These are phyloP conservation scores for Blastomyces silverae DNA, from an alignment of 2,329 filamentous ascomycete genomes.

Conservation along the genomic window DNA sequence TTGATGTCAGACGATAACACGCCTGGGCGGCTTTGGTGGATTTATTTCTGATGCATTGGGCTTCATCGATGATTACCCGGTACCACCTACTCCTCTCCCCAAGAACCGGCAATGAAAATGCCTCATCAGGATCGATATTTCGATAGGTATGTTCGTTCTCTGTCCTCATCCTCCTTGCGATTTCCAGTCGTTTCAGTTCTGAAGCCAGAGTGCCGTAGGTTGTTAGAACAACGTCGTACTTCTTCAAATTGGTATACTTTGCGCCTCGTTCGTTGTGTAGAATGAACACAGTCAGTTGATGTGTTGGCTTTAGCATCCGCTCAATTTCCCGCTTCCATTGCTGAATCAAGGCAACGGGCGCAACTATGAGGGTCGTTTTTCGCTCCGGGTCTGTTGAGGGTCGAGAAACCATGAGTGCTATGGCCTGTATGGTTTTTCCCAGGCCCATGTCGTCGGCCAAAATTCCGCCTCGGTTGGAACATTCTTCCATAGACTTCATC, in stretches of 20 bases:
- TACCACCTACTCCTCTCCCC: constrained; percentile 57
- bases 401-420: constrained; percentile 66
- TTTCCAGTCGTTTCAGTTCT: constrained; percentile 58
- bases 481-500: constrained; percentile 67
- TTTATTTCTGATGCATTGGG: constrained; percentile 73
- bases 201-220: constrained; percentile 66
- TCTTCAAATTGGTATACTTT: constrained; percentile 54
- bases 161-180: constrained; percentile 47
- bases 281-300: constrained; percentile 59
- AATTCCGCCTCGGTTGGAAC: constrained; percentile 66
- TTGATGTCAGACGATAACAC: constrained; percentile 52
- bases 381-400: constrained; percentile 52
- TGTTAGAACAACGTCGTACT: constrained; percentile 68
- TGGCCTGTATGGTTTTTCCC: constrained; percentile 75
- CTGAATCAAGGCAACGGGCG: constrained; percentile 68
- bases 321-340: constrained; percentile 81
- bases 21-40: constrained; percentile 56
- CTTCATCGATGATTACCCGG: constrained; percentile 69
- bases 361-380: constrained; percentile 76
- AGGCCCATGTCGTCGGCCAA: constrained; percentile 77
- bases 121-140: constrained; percentile 29
- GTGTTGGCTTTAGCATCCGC: constrained; percentile 56
- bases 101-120: constrained; percentile 50
- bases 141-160: constrained; percentile 36
- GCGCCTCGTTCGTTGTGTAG: constrained; percentile 58